Base-by-base conservation (phyloP, 768 basidiomycete species). In the Kwoniella sp. region DNA sequence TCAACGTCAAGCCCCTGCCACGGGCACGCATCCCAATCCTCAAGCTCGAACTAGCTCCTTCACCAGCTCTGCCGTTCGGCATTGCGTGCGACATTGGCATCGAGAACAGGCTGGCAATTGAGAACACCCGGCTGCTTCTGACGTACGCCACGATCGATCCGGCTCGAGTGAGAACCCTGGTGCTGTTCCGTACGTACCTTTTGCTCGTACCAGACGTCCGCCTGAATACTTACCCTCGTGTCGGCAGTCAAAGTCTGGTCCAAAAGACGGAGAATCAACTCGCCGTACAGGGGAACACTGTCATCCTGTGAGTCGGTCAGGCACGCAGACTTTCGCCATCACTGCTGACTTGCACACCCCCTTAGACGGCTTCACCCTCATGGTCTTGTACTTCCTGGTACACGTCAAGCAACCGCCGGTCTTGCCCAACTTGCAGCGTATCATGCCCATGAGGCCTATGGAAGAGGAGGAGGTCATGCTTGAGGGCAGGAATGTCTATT, bases 41-140 rank as follows among this genome's bases (percentile, higher is more conserved):
- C 69, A 99, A 99, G 78, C 80, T 99, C 47, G 89, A 88, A 20
- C 81, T 98, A 22, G 85, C 89, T 71, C 88, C 76, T 3, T 70
- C 72, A 5, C 64, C 71, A 17, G 72, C 73, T 17, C 63, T 76
- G 8, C 70, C 70, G 7, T 74, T 69, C 41, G 70, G 67, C 64
- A 93, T 99, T 63, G 88, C 92, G 6, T 96, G 93, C 71, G 93
- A 99, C 73, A 99, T 99, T 60, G 93, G 93, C 15, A 98, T 98
- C 65, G 93, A 95, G 78, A 98, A 98, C 76, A 82, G 92, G 67
- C 80, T 99, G 48, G 93, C 93, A 23, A 79, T 99, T 50, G 93
- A 99, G 77, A 99, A 99, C 74, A 99, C 93, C 28, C 82, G 93
- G 50, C 77, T 99, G 54, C 79, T 99, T 51, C 86, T 92, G 82